These are phyloP conservation scores for Syncephalastrum contaminatum DNA, from an alignment of 371 early-diverging fungal species.

Conservation along the genomic window DNA sequence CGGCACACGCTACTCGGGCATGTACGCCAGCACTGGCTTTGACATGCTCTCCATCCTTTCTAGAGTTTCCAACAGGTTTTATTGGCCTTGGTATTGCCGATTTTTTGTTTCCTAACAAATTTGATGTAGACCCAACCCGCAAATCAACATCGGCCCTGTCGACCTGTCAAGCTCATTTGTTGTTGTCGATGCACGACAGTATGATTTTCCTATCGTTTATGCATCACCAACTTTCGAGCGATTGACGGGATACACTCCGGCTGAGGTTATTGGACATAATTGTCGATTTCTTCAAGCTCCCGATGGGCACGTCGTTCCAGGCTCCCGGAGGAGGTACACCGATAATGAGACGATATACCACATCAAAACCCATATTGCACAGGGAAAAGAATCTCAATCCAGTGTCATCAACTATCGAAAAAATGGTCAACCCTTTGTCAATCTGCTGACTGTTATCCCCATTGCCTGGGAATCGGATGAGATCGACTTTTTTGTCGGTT, in stretches of 20 bases:
- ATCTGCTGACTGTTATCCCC: conserved; percentile 69
- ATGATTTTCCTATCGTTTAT: conserved; percentile 61
- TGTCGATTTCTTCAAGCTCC: conserved; percentile 71
- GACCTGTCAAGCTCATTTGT: conserved; percentile 67
- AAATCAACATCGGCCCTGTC: conserved; percentile 65
- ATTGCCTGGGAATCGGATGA: conserved; percentile 45
- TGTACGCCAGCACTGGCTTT: conserved; percentile 57
- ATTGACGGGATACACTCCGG: conserved; percentile 61
- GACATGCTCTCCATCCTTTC: conserved; percentile 59
- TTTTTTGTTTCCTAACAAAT: not conserved
- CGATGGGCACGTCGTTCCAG: conserved; percentile 51
- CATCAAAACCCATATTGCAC: conserved; percentile 50
- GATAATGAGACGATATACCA: conserved; percentile 60
- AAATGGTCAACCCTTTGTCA: conserved; percentile 76
- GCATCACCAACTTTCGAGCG: conserved; percentile 62
- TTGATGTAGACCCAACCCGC: conserved; percentile 49
- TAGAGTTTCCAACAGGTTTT: conserved; percentile 45
- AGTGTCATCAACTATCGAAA: conserved; percentile 69
- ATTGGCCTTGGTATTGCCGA: no score
- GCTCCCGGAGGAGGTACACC: conserved; percentile 56
- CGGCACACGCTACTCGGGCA: conserved; percentile 19
- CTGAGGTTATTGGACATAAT: conserved; percentile 64
- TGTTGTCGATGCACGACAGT: conserved; percentile 55
- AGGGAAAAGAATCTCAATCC: conserved; percentile 63
- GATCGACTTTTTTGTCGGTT: conserved; percentile 65